These are phyloP conservation scores for Anaeramoeba ignava DNA, from an alignment of 78 protist genomes.

Conservation along the genomic window DNA sequence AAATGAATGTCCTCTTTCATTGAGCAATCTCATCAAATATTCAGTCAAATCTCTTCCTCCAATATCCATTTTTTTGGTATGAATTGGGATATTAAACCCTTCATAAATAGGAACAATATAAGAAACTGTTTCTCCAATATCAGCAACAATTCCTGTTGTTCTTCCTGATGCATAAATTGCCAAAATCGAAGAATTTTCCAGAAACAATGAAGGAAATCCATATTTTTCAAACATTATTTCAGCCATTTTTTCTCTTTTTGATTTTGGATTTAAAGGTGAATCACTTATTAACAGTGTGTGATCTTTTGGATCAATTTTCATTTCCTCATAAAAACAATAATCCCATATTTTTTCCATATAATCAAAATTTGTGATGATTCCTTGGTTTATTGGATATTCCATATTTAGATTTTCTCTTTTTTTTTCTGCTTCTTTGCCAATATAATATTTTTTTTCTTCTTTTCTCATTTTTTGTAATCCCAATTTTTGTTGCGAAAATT, in stretches of 20 bases:
- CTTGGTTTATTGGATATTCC: neutral
- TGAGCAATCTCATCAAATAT: slow-evolving; percentile 4
- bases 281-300: neutral
- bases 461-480: neutral
- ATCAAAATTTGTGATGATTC: neutral
- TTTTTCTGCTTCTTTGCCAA: neutral
- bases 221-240: neutral
- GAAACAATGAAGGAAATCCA: neutral
- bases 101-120: slow-evolving; percentile 22
- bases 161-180: neutral
- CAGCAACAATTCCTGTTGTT: neutral
- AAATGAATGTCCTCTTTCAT: no score
- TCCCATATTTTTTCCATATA: neutral
- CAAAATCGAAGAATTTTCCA: neutral
- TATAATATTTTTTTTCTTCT: neutral
- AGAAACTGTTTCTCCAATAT: slow-evolving; percentile 5
- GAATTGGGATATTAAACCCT: neutral
- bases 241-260: neutral
- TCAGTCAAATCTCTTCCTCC: slow-evolving; percentile 20
- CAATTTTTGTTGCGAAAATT: neutral
- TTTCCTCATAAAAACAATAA: neutral
- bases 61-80: neutral
- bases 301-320: neutral
- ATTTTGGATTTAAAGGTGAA: neutral
- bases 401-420: neutral